These are phyloP conservation scores for Coemansia sp. DNA, from an alignment of 192 early-diverging fungal species.

Conservation along the genomic window DNA sequence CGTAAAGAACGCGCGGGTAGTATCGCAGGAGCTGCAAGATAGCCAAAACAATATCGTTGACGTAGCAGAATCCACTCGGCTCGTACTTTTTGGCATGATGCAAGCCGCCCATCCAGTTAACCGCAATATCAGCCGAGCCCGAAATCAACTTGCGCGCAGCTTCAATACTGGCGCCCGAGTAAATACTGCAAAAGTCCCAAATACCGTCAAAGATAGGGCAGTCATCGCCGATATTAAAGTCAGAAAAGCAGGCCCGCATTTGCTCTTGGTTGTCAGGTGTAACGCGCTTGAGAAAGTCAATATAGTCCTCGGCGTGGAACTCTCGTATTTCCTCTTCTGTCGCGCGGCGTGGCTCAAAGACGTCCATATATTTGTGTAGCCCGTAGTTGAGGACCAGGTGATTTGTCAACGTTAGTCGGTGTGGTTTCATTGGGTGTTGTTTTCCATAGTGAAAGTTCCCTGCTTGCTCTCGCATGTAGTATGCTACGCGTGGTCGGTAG, in stretches of 20 bases:
- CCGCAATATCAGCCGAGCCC: constrained; percentile 85
- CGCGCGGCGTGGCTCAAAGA: constrained; percentile 82
- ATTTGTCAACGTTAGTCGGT: constrained; percentile 92
- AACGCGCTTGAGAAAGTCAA: constrained; percentile 91
- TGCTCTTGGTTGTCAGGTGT: constrained; percentile 72
- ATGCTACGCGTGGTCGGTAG: constrained; percentile 69
- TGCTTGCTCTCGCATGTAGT: constrained; percentile 77
- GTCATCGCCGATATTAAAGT: constrained; percentile 96
- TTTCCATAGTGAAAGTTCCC: constrained; percentile 84
- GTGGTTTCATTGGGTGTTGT: constrained; percentile 89
- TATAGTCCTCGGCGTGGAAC: constrained; percentile 96
- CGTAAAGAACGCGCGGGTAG: constrained; percentile 91
- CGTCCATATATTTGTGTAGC: constrained; percentile 87
- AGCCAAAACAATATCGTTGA: constrained; percentile 92
- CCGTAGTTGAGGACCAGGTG: constrained; percentile 93
- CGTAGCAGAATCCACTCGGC: constrained; percentile 95
- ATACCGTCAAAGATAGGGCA: constrained; percentile 98
- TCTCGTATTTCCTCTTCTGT: constrained; percentile 90
- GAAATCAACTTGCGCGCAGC: constrained; percentile 84
- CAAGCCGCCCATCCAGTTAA: constrained; percentile 92
- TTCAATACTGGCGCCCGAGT: constrained; percentile 93
- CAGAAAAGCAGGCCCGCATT: constrained; percentile 62
- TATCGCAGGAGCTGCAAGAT: constrained; percentile 72
- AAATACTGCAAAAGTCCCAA: constrained; percentile 93
- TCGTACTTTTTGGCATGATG: constrained; percentile 83